Conservation (phyloP, 305 asterid species). For the Ilex paraguariensis region DNA sequence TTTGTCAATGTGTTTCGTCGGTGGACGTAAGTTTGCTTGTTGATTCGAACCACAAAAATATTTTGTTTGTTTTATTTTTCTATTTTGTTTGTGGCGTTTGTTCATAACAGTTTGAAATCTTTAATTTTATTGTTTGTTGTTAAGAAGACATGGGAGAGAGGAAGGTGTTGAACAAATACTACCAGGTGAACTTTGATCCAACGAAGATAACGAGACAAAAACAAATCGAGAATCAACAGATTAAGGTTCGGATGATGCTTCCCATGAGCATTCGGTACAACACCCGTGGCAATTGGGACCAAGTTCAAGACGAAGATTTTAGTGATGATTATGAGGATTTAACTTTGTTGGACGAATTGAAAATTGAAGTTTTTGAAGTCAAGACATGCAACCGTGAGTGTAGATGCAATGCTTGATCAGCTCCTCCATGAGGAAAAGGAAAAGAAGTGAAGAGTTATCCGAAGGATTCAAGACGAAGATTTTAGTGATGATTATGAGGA, state of each 20-base stretch:
- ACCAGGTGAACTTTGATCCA: conserved; percentile 96
- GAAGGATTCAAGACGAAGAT: conserved; percentile 61
- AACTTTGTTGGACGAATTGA: conserved; percentile 91
- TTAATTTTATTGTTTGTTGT: too few relatives aligned
- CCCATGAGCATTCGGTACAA: conserved; percentile 87
- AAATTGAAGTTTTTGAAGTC: conserved; percentile 68
- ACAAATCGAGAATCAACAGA: conserved; percentile 75
- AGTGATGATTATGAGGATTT: too few relatives aligned
- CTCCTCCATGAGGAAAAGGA: conserved; percentile 47
- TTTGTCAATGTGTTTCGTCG: too few relatives aligned
- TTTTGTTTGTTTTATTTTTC: too few relatives aligned
- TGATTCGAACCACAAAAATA: too few relatives aligned
- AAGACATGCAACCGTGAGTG: conserved; percentile 82
- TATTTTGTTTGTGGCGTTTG: too few relatives aligned
- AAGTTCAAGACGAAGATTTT: too few relatives aligned
- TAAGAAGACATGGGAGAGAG: conserved; percentile 65
- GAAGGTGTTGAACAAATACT: conserved; percentile 80
- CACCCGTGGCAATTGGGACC: conserved; percentile 83
- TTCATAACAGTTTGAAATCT: too few relatives aligned
- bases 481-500: conserved; percentile 36
- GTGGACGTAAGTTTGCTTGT: too few relatives aligned
- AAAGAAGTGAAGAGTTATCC: background rate
- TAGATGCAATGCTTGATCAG: conserved; percentile 86
- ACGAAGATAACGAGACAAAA: conserved; percentile 77
- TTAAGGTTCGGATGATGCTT: conserved; percentile 90